These are phyloP conservation scores for Chytriomyces sp. DNA, from an alignment of 192 early-diverging fungal genomes.

Conservation along the genomic window DNA sequence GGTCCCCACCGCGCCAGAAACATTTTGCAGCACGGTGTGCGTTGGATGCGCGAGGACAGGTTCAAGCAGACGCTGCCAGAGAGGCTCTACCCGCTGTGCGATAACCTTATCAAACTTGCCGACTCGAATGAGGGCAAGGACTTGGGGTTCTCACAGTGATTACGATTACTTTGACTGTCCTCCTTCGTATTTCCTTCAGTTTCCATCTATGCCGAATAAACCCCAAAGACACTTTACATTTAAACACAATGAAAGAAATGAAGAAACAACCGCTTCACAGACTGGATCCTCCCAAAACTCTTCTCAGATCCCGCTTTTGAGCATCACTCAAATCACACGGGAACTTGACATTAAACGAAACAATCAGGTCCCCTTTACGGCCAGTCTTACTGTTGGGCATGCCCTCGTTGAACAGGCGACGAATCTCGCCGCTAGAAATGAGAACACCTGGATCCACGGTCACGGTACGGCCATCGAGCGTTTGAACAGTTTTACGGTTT, in stretches of 20 bases:
- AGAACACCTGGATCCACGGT: slow-evolving; percentile 69
- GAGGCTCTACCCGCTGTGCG: slow-evolving; percentile 36
- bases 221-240: no score
- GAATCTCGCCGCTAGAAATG: slow-evolving; percentile 73
- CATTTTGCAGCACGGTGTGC: slow-evolving; percentile 54
- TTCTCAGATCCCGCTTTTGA: slow-evolving; percentile 63
- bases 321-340: slow-evolving; percentile 65
- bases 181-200: not conserved
- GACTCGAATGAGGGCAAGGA: slow-evolving; percentile 21
- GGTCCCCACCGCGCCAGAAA: slow-evolving; percentile 49
- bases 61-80: slow-evolving; percentile 43
- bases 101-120: slow-evolving; percentile 42
- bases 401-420: slow-evolving; percentile 73
- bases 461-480: slow-evolving; percentile 74
- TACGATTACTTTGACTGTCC: not conserved
- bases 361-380: slow-evolving; percentile 84
- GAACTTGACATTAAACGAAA: slow-evolving; percentile 79
- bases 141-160: slow-evolving; percentile 19
- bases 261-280: not conserved
- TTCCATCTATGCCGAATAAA: not conserved
- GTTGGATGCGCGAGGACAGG: slow-evolving; percentile 45
- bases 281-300: not conserved
- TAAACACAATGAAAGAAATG: not conserved
- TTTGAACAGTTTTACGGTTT: slow-evolving; percentile 61
- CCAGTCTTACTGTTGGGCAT: slow-evolving; percentile 93